These are phyloP conservation scores for Podila epigama DNA, from an alignment of 192 early-diverging fungal species.

Conservation along the genomic window DNA sequence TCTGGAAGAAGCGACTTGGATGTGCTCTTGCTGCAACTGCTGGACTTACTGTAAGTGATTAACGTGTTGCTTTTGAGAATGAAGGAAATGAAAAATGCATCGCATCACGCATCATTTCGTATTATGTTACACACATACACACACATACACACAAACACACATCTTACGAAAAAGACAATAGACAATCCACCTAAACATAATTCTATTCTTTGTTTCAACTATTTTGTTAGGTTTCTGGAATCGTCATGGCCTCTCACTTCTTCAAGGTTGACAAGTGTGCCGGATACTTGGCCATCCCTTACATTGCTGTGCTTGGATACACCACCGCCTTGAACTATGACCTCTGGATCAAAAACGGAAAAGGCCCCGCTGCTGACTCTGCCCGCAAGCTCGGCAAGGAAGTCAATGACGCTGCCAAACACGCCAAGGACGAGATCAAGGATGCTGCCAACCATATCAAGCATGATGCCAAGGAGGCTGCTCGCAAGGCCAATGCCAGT, in stretches of 20 bases:
- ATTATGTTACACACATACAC: background rate
- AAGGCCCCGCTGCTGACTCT: constrained; percentile 26
- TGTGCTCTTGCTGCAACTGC: constrained; percentile 27
- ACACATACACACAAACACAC: too few species aligned
- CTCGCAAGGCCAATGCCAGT: constrained; percentile 8
- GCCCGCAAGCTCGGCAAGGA: constrained; percentile 45
- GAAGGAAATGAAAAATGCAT: too few species aligned
- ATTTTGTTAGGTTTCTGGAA: constrained; percentile 8
- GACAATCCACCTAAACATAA: background rate
- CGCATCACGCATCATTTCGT: background rate
- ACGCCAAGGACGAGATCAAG: constrained; percentile 39
- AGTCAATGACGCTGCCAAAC: constrained; percentile 41
- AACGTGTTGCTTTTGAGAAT: background rate
- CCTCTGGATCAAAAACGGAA: constrained; percentile 43
- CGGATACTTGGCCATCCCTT: constrained; percentile 41
- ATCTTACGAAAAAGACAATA: too few species aligned
- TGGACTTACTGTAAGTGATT: constrained; percentile 32
- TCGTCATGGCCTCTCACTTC: constrained; percentile 33
- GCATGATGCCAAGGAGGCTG: constrained; percentile 23
- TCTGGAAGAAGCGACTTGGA: constrained; percentile 33
- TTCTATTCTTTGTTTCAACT: too few species aligned
- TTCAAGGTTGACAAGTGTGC: constrained; percentile 47
- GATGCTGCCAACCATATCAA: constrained; percentile 38
- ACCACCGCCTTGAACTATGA: constrained; percentile 46
- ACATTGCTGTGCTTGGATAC: constrained; percentile 48